Base-by-base conservation (phyloP, 1,284 basidiomycete genomes). In the Trichosporon ovoides region DNA sequence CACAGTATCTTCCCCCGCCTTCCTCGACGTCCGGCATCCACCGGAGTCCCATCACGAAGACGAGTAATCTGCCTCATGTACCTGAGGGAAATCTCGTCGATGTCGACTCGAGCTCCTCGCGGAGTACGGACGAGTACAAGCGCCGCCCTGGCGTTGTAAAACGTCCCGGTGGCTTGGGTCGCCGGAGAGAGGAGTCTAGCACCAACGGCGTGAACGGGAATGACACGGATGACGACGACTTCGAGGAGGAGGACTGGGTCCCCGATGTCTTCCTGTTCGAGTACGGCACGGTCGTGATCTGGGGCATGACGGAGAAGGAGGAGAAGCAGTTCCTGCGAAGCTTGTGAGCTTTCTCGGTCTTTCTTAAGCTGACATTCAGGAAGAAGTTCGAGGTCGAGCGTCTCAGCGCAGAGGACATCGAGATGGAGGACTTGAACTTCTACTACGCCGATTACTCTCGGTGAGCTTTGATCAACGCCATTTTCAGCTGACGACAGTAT, bases 381-480 rank as follows among this genome's bases (percentile, higher is more conserved):
- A 91, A 91, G 75, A 86, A 88, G 33, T 97, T 95, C 72, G 94
- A 96, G 75, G 84, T 93, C 22, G 94, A 96, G 67, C 88, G 87
- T 68, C 80, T 96, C 51, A 89, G 85, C 51, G 80, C 87, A 11
- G 87, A 93, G 53, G 87, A 88, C 66, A 81, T 92, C 18, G 92
- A 98, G 77, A 92, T 90, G 86, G 94, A 97, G 80, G 94, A 98
- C 71, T 80, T 98, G 46, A 96, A 96, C 76, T 97, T 88, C 77
- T 98, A 98, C 71, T 93, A 95, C 69, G 93, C 93, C 16, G 93
- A 95, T 73, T 97, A 97, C 74, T 92, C 89, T 74, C 85, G 91
- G 90, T 89, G 73, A 62, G 83, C 20, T 33, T 6, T 14, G n/a
- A n/a, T n/a, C n/a, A n/a, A n/a, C n/a, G n/a, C n/a, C n/a, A n/a